phyloP scores from a whole-genome alignment of 768 basidiomycete species.

The Lactarius hatsudake region DNA sequence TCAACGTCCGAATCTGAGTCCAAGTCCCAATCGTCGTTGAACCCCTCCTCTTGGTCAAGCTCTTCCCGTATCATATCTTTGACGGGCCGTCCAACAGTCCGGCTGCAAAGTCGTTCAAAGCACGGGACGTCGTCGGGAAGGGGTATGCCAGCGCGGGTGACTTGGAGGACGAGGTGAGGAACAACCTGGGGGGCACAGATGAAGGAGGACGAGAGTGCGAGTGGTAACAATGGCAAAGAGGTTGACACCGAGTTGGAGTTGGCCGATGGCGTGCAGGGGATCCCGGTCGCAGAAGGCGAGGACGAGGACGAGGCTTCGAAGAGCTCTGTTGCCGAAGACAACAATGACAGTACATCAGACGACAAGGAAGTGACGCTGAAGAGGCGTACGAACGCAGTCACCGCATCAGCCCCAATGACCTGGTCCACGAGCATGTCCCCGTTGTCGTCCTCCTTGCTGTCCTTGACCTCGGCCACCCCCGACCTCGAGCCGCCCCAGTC shows the following conservation, averaged over 20 bases:
- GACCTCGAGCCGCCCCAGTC: slow-evolving; percentile 55
- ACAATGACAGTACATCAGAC: too few species aligned
- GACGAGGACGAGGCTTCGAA: too few species aligned
- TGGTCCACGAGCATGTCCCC: slow-evolving; percentile 44
- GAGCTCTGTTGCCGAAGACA: too few species aligned
- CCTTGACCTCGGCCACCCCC: slow-evolving; percentile 4
- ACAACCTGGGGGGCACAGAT: slow-evolving; percentile 33
- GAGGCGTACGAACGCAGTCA: slow-evolving; percentile 54
- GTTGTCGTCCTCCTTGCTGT: slow-evolving; percentile 32
- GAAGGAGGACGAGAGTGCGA: slow-evolving; percentile 25
- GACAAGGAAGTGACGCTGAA: too few species aligned
- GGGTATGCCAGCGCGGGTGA: slow-evolving; percentile 11
- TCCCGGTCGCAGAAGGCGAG: too few species aligned
- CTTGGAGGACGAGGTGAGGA: slow-evolving; percentile 41
- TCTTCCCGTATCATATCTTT: slow-evolving; percentile 25
- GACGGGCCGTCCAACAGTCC: slow-evolving; percentile 24
- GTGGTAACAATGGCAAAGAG: too few species aligned
- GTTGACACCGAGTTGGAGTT: too few species aligned
- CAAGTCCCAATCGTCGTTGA: background rate
- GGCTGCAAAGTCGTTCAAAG: slow-evolving; percentile 36
- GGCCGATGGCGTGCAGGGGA: too few species aligned
- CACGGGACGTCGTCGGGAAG: background rate
- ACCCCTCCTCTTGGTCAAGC: slow-evolving; percentile 5
- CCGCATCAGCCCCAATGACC: slow-evolving; percentile 49
- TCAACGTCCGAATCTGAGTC: background rate